A percentile compares a stretch with the other conserved stretches of the same genome.
phyloP scores from a whole-genome alignment of 805 yeast genomes.

The Ogataea neopini region DNA sequence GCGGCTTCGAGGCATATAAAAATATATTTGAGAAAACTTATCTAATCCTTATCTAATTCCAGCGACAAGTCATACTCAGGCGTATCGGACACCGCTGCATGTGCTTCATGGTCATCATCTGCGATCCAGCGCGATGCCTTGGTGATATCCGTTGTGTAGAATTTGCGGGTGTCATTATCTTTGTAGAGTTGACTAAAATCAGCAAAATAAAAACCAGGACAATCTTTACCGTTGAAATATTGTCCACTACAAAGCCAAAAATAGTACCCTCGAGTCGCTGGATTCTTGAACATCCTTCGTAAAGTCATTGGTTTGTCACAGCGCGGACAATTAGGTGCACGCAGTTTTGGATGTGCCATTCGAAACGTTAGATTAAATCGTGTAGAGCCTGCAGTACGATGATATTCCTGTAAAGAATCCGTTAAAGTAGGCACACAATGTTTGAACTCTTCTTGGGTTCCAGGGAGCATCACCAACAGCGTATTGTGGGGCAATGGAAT shows the following conservation, averaged over 20 bases:
- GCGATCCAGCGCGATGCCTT: constrained; percentile 49
- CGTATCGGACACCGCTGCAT: not conserved
- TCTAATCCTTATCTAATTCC: constrained; percentile 1
- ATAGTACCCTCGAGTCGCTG: constrained; percentile 52
- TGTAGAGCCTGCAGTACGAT: constrained; percentile 48
- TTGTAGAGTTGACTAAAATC: constrained; percentile 40
- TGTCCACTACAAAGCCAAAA: constrained; percentile 64
- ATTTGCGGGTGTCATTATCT: constrained; percentile 7
- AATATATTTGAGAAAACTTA: not conserved
- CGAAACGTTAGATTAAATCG: constrained; percentile 71
- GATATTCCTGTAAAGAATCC: constrained; percentile 38
- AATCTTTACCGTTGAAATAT: constrained; percentile 44
- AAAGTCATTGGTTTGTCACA: constrained; percentile 50
- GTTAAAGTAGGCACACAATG: constrained; percentile 58
- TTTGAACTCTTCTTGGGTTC: constrained; percentile 74
- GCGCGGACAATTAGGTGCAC: constrained; percentile 45
- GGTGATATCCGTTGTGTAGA: constrained; percentile 34
- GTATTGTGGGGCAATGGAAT: constrained; percentile 73
- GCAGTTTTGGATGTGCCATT: constrained; percentile 44
- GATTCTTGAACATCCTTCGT: constrained; percentile 53
- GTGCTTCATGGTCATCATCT: constrained; percentile 37
- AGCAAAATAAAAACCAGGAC: constrained; percentile 53
- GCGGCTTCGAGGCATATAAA: constrained; percentile 4
- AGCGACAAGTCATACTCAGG: not conserved
- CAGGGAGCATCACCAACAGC: constrained; percentile 71